phyloP scores from a whole-genome alignment of 306 rosid genomes.

The Ochetophila trinervis region DNA sequence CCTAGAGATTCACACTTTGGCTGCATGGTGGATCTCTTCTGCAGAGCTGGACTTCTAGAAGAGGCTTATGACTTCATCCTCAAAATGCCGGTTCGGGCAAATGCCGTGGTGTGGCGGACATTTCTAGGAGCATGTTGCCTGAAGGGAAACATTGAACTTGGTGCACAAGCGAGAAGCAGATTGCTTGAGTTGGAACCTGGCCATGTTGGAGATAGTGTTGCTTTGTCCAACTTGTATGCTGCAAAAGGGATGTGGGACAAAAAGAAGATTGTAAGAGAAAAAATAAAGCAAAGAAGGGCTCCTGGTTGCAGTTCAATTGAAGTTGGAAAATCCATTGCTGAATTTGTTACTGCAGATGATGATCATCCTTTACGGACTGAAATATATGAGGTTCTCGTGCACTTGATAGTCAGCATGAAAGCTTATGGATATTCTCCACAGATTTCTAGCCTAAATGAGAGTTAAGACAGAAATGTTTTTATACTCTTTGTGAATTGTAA shows the following conservation, averaged over 20 bases:
- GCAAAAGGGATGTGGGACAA: slow-evolving; percentile 54
- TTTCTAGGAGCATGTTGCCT: slow-evolving; percentile 55
- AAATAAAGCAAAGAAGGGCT: slow-evolving; percentile 35
- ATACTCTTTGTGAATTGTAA: neutral
- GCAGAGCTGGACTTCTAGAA: slow-evolving; percentile 45
- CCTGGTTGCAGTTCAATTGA: slow-evolving; percentile 45
- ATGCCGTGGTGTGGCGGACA: slow-evolving; percentile 55
- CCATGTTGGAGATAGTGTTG: slow-evolving; percentile 52
- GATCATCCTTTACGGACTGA: slow-evolving; percentile 30
- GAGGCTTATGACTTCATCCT: slow-evolving; percentile 50
- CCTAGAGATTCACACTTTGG: slow-evolving; percentile 61
- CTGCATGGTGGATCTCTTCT: slow-evolving; percentile 66
- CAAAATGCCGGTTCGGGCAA: slow-evolving; percentile 34
- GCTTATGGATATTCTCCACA: slow-evolving; percentile 20
- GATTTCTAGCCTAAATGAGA: slow-evolving; percentile 22
- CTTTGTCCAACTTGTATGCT: slow-evolving; percentile 60
- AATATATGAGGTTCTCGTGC: slow-evolving; percentile 32
- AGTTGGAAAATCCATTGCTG: slow-evolving; percentile 32
- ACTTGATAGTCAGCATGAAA: slow-evolving; percentile 31
- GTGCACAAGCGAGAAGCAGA: slow-evolving; percentile 29
- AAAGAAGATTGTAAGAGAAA: slow-evolving; percentile 43
- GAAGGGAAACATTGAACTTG: slow-evolving; percentile 45
- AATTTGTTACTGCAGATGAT: slow-evolving; percentile 32
- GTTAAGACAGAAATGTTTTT: neutral
- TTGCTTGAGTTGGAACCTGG: slow-evolving; percentile 48